phyloP scores from a whole-genome alignment of 2,329 filamentous ascomycete genomes.

The Cryphonectria carpinicola region DNA sequence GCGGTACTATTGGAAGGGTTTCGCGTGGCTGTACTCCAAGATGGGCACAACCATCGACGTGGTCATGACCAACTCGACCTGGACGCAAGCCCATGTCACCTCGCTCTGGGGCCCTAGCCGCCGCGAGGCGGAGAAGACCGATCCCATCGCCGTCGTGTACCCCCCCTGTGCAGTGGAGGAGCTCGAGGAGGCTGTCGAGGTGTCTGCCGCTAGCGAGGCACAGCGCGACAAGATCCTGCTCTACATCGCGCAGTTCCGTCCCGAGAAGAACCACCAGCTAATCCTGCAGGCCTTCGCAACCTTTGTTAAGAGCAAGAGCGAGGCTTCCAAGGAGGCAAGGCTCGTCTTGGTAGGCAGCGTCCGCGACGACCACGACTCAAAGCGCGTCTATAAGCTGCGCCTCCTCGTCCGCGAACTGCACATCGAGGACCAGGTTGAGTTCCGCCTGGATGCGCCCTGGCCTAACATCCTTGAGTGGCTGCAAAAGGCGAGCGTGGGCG shows the following conservation, averaged over 20 bases:
- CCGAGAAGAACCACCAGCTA: constrained; percentile 93
- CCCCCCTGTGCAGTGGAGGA: constrained; percentile 91
- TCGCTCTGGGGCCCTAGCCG: constrained; percentile 73
- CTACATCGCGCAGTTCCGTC: constrained; percentile 96
- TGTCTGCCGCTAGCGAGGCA: constrained; percentile 70
- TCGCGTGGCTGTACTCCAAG: constrained; percentile 80
- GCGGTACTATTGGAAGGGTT: constrained; percentile 82
- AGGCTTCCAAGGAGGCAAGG: constrained; percentile 59
- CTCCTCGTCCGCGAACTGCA: constrained; percentile 84
- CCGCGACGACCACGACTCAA: constrained; percentile 79
- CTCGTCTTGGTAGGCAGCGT: constrained; percentile 91
- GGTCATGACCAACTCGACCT: constrained; percentile 96
- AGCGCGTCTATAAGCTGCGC: constrained; percentile 84
- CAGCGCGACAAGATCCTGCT: constrained; percentile 73
- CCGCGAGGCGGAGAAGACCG: constrained; percentile 45
- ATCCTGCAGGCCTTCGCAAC: constrained; percentile 83
- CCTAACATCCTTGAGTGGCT: constrained; percentile 82
- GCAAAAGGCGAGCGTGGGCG: constrained; percentile 76
- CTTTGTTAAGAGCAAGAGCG: constrained; percentile 64
- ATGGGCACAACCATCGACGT: constrained; percentile 85
- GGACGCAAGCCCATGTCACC: constrained; percentile 86
- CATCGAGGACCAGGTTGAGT: constrained; percentile 82
- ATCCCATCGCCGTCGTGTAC: constrained; percentile 77
- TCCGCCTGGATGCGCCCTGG: constrained; percentile 90
- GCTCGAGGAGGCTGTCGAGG: constrained; percentile 73